Conservation (phyloP, 208 protist genomes). For the Wallacemonas sp. region DNA sequence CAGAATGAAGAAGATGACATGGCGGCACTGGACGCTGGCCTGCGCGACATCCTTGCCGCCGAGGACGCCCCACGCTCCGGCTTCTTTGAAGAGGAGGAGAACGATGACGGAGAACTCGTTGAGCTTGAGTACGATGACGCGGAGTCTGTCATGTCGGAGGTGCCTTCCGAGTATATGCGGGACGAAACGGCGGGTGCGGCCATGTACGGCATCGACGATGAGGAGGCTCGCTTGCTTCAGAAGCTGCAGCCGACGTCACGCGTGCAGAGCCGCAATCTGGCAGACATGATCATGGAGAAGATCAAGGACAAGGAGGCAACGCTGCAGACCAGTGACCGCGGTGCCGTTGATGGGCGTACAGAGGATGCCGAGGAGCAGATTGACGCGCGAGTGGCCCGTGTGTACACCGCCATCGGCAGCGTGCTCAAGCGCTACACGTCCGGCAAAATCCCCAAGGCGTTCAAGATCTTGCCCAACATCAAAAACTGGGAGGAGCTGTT, state of each 20-base stretch:
- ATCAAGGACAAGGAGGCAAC: constrained; percentile 83
- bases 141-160: constrained; percentile 78
- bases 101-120: constrained; percentile 52
- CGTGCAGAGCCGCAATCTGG: constrained; percentile 87
- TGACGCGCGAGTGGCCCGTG: constrained; percentile 82
- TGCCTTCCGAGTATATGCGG: constrained; percentile 62
- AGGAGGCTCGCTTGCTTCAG: constrained; percentile 85
- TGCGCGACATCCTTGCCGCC: constrained; percentile 2
- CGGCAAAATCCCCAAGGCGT: constrained; percentile 99
- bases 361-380: constrained; percentile 43
- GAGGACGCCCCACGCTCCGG: background rate
- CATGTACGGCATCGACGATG: constrained; percentile 88
- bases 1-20: constrained; percentile 26
- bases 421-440: constrained; percentile 96
- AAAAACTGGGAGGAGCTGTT: constrained; percentile 98
- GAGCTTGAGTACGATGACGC: constrained; percentile 78
- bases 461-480: constrained; percentile 98
- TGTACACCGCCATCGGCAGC: constrained; percentile 93
- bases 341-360: background rate
- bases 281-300: constrained; percentile 91
- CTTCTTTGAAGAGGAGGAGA: constrained; percentile 22
- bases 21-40: constrained; percentile 2
- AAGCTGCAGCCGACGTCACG: constrained; percentile 84
- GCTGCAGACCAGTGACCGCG: constrained; percentile 11
- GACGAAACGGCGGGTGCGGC: constrained; percentile 41